Evolutionary conservation across 2,329 filamentous ascomycete species (phyloP).

Genomic region (Immersiporthe knoxdaviesiana): DNA sequence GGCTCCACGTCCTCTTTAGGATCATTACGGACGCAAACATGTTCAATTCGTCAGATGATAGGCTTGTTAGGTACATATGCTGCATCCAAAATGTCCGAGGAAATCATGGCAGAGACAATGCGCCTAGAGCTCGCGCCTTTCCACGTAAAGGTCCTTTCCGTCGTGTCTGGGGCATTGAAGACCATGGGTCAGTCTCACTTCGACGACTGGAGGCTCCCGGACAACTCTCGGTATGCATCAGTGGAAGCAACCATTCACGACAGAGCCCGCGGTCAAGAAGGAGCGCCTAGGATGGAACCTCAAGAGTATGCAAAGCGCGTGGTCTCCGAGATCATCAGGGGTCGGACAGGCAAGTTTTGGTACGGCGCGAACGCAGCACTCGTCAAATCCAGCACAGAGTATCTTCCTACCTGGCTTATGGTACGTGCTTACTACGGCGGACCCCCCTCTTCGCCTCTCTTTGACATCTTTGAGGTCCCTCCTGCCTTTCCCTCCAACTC

Average conservation of each 20-base stretch:
- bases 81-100: conserved; percentile 7
- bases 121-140: conserved; percentile 23
- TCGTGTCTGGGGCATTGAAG: not conserved
- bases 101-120: conserved; percentile 26
- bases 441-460: too few species aligned
- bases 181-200: not conserved
- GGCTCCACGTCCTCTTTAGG: not conserved
- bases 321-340: not conserved
- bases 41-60: not conserved
- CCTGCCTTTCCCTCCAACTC: not conserved
- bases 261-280: not conserved
- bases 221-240: not conserved
- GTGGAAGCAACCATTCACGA: not conserved
- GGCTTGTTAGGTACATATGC: not conserved
- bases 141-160: conserved; percentile 21
- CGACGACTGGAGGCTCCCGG: not conserved
- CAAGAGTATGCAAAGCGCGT: conserved; percentile 2
- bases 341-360: not conserved
- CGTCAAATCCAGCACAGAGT: not conserved
- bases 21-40: not conserved
- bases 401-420: not conserved
- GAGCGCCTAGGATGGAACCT: not conserved
- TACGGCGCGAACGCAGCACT: not conserved
- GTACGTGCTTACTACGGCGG: not conserved
- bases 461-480: too few species aligned